Conservation (phyloP, 495 filamentous ascomycete genomes). For the Glutinoglossum americanum region DNA sequence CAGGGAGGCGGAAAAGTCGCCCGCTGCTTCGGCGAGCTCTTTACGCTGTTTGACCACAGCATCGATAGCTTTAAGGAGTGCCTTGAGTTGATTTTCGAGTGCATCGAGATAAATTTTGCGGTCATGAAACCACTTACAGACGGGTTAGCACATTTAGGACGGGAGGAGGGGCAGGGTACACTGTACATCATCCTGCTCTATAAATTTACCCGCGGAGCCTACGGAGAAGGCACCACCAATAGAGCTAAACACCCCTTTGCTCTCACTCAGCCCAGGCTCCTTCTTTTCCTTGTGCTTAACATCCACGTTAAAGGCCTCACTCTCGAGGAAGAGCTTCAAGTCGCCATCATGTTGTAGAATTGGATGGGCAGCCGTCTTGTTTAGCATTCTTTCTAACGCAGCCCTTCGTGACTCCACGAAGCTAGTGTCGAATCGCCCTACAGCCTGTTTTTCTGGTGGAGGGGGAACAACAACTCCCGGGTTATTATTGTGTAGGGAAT, state of each 20-base stretch:
- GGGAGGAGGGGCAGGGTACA: not conserved
- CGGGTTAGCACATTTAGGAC: constrained; percentile 1
- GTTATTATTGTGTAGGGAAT: constrained; percentile 76
- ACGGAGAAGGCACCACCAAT: constrained; percentile 44
- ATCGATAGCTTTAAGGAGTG: constrained; percentile 81
- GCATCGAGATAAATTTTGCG: constrained; percentile 85
- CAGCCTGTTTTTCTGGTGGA: constrained; percentile 92
- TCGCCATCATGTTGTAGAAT: constrained; percentile 85
- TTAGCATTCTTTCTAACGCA: constrained; percentile 88
- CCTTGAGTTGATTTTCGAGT: constrained; percentile 84
- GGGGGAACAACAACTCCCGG: constrained; percentile 90
- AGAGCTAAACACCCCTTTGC: constrained; percentile 76
- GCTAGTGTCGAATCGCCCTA: constrained; percentile 87
- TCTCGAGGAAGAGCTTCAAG: constrained; percentile 89
- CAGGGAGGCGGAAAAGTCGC: constrained; percentile 80
- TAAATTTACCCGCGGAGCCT: constrained; percentile 62
- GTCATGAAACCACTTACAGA: constrained; percentile 80
- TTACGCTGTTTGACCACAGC: constrained; percentile 78
- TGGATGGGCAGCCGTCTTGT: constrained; percentile 78
- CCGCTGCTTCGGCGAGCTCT: constrained; percentile 75
- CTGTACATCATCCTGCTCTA: constrained; percentile 89
- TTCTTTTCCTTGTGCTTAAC: constrained; percentile 94
- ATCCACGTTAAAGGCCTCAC: constrained; percentile 83
- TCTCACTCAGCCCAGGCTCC: constrained; percentile 67
- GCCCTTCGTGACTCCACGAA: constrained; percentile 84